phyloP scores from a whole-genome alignment of 495 filamentous ascomycete species.

The Parmelia sp. region DNA sequence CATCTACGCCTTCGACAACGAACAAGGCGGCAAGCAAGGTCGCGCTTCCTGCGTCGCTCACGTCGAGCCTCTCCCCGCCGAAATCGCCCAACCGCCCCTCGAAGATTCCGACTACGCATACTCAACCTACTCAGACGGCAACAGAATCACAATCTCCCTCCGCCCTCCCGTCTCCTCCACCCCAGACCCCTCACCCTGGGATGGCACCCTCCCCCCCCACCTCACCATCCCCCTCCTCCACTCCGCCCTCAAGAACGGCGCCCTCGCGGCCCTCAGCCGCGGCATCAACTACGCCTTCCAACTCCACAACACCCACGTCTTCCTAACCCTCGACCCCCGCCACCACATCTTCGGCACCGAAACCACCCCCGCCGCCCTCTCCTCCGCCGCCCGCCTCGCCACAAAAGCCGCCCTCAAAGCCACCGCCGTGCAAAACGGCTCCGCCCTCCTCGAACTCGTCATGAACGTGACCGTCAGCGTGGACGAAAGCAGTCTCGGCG shows the following conservation, averaged over 20 bases:
- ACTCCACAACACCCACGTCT: conserved; percentile 62
- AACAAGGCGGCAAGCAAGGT: conserved; percentile 70
- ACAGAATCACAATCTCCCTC: conserved; percentile 54
- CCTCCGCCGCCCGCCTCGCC: conserved; percentile 67
- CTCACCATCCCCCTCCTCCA: conserved; percentile 52
- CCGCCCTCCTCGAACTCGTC: conserved; percentile 81
- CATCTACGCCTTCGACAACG: conserved; percentile 63
- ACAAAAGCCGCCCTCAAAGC: conserved; percentile 59
- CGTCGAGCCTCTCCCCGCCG: conserved; percentile 55
- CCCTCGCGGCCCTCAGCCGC: conserved; percentile 74
- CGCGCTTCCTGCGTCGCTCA: conserved; percentile 67
- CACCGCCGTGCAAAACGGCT: conserved; percentile 39
- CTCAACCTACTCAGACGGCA: conserved; percentile 39
- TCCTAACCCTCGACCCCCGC: conserved; percentile 57
- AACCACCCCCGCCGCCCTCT: conserved; percentile 67
- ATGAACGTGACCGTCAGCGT: conserved; percentile 81
- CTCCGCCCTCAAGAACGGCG: conserved; percentile 66
- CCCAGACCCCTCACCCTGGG: conserved; percentile 1
- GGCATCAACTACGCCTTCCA: conserved; percentile 73
- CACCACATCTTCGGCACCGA: conserved; percentile 60
- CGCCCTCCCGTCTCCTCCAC: conserved; percentile 31
- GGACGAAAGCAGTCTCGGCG: conserved; percentile 71
- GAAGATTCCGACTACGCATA: conserved; percentile 19
- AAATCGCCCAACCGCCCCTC: conserved; percentile 29
- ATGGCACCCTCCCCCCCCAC: conserved; percentile 49